Evolutionary conservation across 1,284 basidiomycete genomes (phyloP).

Genomic region (Phylloporus sp.): DNA sequence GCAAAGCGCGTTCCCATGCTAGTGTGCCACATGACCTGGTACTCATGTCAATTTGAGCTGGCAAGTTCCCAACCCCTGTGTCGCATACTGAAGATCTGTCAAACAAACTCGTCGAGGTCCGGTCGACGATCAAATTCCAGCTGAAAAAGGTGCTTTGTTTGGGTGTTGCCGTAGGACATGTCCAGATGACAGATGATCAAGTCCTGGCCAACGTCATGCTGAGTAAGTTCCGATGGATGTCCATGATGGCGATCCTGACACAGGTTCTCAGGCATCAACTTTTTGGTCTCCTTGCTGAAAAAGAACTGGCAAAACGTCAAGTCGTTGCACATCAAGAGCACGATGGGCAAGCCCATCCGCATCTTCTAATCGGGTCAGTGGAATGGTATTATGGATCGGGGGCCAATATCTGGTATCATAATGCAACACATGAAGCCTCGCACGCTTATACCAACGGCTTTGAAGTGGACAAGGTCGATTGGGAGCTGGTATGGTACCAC

Average conservation of each 20-base stretch:
- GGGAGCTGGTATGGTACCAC: conserved; percentile 74
- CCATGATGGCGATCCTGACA: conserved; percentile 15
- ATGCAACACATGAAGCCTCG: conserved; percentile 90
- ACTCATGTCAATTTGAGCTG: conserved; percentile 62
- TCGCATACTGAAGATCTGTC: conserved; percentile 91
- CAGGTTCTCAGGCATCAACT: conserved; percentile 86
- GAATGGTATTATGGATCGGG: conserved; percentile 25
- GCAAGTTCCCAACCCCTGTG: conserved; percentile 99
- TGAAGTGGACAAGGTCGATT: conserved; percentile 71
- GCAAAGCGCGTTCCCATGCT: background rate
- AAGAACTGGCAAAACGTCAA: conserved; percentile 99
- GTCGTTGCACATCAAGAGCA: conserved; percentile 97
- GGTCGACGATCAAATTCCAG: conserved; percentile 99
- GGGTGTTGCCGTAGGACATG: conserved; percentile 97
- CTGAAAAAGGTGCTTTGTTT: conserved; percentile 99
- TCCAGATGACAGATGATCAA: conserved; percentile 98
- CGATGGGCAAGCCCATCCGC: conserved; percentile 98
- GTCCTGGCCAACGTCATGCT: conserved; percentile 98
- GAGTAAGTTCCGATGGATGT: conserved; percentile 56
- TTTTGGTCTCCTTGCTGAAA: conserved; percentile 98
- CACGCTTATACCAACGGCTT: conserved; percentile 91
- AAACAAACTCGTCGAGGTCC: conserved; percentile 95
- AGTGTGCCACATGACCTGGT: background rate
- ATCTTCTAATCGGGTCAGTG: conserved; percentile 70
- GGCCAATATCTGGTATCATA: conserved; percentile 50